Evolutionary conservation across 2,329 filamentous ascomycete species (phyloP), one percentile per base, ranked within the genome.

Genomic region (Fusarium neocosmosporiellum): DNA sequence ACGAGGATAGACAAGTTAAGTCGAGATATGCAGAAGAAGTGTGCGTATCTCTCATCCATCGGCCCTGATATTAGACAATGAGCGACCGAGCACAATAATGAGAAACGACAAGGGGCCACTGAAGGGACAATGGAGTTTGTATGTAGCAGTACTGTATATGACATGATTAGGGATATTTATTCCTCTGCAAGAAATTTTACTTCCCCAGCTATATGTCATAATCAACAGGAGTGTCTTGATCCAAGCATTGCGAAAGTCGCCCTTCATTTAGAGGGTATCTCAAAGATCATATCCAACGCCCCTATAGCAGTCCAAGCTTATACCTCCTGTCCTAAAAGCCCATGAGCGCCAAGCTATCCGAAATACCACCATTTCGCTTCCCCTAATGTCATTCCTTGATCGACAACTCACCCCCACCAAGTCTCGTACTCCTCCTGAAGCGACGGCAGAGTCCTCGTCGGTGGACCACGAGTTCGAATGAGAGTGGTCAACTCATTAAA

Each of bases 1-100:
- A 82, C 82, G 18, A 75, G 78, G 27, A 85, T 87, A 81, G 85
- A 86, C 75, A 70, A 54, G 2, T 67, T 80, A 3, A 74, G 75
- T 10, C 58, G 69, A 4, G 75, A 63, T 2, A 53, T 80, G 64
- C 75, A 75, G 50, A 69, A 63, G 62, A 75, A 77, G 59, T 82
- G 80, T 4, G 48, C 24, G 3, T 77, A 74, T 50, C 67, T 76
- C 20, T 64, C 66, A 1, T 29, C 55, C 1, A 77, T 77, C 2
- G 75, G 75, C 1, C 33, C 59, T 4, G 59, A 57, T 3, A 70
- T 77, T 27, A 62, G 68, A 5, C 75, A 77, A 43, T 75, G 36
- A 67, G 22, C 24, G 5, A 33, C 31, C 29, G 24, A 3, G 18
- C 4, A 20, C 11, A 20, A 8, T 11, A 20, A 31, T 53, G 24